Evolutionary conservation across 192 early-diverging fungal species (phyloP).

Genomic region (Phlyctochytrium arcticum): DNA sequence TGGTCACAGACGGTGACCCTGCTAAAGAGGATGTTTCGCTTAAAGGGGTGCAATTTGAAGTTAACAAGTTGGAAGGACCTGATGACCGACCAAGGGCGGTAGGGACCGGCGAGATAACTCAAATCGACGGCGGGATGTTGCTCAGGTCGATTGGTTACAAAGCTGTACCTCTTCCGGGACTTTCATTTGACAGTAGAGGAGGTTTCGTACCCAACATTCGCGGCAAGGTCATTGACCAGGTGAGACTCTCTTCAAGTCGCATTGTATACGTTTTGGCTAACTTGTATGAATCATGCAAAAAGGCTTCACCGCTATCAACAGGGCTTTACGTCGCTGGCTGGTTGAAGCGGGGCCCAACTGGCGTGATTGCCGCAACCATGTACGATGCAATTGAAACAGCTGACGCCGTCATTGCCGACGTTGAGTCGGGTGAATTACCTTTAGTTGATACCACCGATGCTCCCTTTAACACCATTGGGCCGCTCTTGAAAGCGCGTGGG

Average conservation of each 20-base stretch:
- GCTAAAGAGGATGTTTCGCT: background rate
- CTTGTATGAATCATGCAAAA: background rate
- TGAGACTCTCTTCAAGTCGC: background rate
- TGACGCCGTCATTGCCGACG: constrained; percentile 58
- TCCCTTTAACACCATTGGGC: constrained; percentile 14
- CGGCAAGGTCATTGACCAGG: constrained; percentile 62
- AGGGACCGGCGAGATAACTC: constrained; percentile 56
- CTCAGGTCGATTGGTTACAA: constrained; percentile 87
- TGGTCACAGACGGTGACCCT: constrained; percentile 27
- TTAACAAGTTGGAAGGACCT: constrained; percentile 69
- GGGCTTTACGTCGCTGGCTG: constrained; percentile 89
- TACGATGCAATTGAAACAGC: constrained; percentile 89
- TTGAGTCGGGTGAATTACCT: constrained; percentile 17
- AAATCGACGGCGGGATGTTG: constrained; percentile 61
- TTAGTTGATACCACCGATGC: background rate
- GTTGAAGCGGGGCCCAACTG: constrained; percentile 92
- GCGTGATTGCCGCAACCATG: constrained; percentile 94
- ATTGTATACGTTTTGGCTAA: background rate
- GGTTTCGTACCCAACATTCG: constrained; percentile 75
- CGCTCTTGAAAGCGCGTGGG: constrained; percentile 8
- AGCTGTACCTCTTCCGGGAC: constrained; percentile 58
- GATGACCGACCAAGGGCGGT: constrained; percentile 48
- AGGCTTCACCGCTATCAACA: constrained; percentile 15
- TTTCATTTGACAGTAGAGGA: constrained; percentile 71
- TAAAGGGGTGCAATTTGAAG: constrained; percentile 36